Evolutionary conservation across 768 basidiomycete species (phyloP).

Genomic region (Candolleomyces eurysporus): DNA sequence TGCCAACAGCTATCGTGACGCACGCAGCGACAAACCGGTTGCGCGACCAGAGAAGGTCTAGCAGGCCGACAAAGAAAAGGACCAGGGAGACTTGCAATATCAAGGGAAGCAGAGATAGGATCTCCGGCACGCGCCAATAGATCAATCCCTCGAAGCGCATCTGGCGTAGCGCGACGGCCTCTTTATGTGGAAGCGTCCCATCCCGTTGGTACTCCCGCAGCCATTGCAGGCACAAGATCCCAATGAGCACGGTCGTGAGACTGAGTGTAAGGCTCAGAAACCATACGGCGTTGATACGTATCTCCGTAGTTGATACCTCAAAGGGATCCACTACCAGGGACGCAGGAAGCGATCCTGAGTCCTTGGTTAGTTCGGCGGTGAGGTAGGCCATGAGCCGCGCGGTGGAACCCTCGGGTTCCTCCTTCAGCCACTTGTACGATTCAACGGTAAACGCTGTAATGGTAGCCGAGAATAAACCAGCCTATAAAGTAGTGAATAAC

Average conservation of each 20-base stretch:
- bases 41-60: conserved; percentile 12
- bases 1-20: conserved; percentile 6
- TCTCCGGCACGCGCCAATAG: conserved; percentile 11
- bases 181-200: conserved; percentile 13
- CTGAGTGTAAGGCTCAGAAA: conserved; percentile 16
- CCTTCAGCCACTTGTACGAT: conserved; percentile 30
- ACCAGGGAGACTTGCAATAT: conserved; percentile 14
- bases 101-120: conserved; percentile 13
- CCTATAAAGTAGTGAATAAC: conserved; percentile 17
- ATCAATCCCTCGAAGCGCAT: conserved; percentile 14
- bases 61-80: conserved; percentile 14
- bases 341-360: background rate
- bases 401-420: conserved; percentile 24
- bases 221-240: conserved; percentile 18
- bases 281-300: conserved; percentile 13
- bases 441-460: conserved; percentile 37
- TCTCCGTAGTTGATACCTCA: conserved; percentile 1
- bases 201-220: conserved; percentile 14
- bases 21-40: conserved; percentile 9
- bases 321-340: background rate
- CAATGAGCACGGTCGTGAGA: conserved; percentile 13
- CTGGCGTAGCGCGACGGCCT: conserved; percentile 12
- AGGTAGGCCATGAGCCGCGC: conserved; percentile 21
- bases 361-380: conserved; percentile 5
- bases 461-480: conserved; percentile 41